A percentile compares a stretch with the other conserved stretches of the same genome.
These are phyloP conservation scores for Collybia mongolica DNA, from an alignment of 768 basidiomycete species.

Conservation along the genomic window DNA sequence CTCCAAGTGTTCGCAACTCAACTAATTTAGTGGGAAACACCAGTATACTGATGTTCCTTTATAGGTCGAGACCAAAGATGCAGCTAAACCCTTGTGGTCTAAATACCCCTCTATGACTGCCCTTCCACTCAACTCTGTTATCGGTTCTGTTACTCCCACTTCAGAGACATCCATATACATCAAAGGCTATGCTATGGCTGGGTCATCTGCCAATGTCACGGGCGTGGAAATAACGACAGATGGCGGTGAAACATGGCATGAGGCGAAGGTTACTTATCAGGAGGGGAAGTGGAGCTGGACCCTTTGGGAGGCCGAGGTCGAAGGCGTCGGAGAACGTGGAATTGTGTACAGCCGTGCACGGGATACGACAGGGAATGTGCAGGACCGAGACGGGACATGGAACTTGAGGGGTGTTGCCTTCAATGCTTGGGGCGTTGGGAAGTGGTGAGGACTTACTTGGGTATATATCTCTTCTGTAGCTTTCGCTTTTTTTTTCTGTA, in stretches of 20 bases:
- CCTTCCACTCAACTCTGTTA: conserved; percentile 62
- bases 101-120: conserved; percentile 58
- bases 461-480: background rate
- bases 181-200: conserved; percentile 60
- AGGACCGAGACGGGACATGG: conserved; percentile 53
- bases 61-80: conserved; percentile 46
- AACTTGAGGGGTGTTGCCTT: conserved; percentile 67
- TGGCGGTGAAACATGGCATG: conserved; percentile 49
- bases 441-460: conserved; percentile 23
- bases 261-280: conserved; percentile 54
- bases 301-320: conserved; percentile 58
- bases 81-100: conserved; percentile 45
- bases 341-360: conserved; percentile 49
- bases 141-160: conserved; percentile 38
- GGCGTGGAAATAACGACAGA: conserved; percentile 53
- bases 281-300: conserved; percentile 75
- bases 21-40: conserved; percentile 1
- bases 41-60: conserved; percentile 8
- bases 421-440: conserved; percentile 47
- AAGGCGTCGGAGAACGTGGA: conserved; percentile 29
- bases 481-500: background rate
- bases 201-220: conserved; percentile 40
- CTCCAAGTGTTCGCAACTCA: conserved; percentile 38
- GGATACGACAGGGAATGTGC: conserved; percentile 47
- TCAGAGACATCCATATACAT: conserved; percentile 35